These are phyloP conservation scores for Solanum bukasovii DNA, from an alignment of 257 asterid species.

Conservation along the genomic window DNA sequence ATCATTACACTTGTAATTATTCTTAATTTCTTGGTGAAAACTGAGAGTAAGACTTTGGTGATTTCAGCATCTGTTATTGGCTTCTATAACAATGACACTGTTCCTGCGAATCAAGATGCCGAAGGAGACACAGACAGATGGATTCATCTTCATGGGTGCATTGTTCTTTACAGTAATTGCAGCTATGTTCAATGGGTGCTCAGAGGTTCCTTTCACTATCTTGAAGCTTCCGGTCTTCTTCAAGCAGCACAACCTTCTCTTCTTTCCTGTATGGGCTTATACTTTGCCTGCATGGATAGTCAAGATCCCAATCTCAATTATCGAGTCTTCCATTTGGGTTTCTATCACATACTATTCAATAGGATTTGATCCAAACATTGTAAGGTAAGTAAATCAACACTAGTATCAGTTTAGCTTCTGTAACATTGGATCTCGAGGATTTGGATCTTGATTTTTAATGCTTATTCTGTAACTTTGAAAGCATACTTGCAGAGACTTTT, in stretches of 20 bases:
- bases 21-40: background rate
- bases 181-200: conserved; percentile 63
- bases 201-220: conserved; percentile 58
- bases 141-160: conserved; percentile 62
- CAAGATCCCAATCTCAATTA: conserved; percentile 45
- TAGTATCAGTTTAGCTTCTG: background rate
- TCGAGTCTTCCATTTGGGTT: conserved; percentile 29
- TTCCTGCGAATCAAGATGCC: conserved; percentile 46
- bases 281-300: conserved; percentile 65
- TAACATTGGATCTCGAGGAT: background rate
- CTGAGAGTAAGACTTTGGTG: background rate
- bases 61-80: conserved; percentile 13
- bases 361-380: conserved; percentile 34
- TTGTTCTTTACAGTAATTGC: conserved; percentile 40
- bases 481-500: background rate
- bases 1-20: background rate
- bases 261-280: conserved; percentile 73
- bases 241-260: conserved; percentile 69
- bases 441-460: background rate
- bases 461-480: background rate
- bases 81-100: conserved; percentile 49
- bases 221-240: conserved; percentile 62
- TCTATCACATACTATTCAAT: conserved; percentile 38
- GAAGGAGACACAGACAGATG: conserved; percentile 35
- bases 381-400: background rate